Conservation (phyloP, 345 rosid genomes). For the Lagerstroemia speciosa region DNA sequence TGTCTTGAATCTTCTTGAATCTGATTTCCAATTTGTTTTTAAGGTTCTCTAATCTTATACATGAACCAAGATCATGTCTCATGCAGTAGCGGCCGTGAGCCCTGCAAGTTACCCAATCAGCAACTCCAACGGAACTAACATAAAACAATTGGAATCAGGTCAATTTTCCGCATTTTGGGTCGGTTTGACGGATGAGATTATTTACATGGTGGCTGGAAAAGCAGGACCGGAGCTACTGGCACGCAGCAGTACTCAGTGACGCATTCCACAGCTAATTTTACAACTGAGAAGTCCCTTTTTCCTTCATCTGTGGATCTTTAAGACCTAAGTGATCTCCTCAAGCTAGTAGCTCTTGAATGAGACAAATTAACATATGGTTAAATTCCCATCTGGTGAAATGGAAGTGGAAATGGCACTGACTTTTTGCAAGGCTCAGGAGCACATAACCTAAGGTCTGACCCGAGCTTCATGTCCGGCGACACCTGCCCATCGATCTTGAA, state of each 20-base stretch:
- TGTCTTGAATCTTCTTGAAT: too few relatives aligned
- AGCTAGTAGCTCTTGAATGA: neutral
- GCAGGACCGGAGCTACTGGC: neutral
- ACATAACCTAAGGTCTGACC: too few relatives aligned
- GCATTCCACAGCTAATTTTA: neutral
- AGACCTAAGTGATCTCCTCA: neutral
- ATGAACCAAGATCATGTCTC: too few relatives aligned
- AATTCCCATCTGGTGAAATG: neutral
- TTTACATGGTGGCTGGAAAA: neutral
- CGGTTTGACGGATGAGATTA: too few relatives aligned
- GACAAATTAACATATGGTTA: neutral
- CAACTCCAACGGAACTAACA: neutral
- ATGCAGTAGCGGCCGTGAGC: neutral
- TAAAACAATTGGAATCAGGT: neutral
- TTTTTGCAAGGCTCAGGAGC: too few relatives aligned
- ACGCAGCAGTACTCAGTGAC: neutral
- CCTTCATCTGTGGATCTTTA: neutral
- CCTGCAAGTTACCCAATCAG: neutral
- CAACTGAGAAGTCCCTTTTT: slow-evolving; percentile 7
- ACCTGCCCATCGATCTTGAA: too few relatives aligned
- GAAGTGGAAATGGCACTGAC: neutral
- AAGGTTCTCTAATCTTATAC: too few relatives aligned
- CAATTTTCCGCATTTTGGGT: neutral
- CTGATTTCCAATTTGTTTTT: too few relatives aligned
- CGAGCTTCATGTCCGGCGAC: too few relatives aligned